A percentile compares a stretch with the other conserved stretches of the same genome.
These are phyloP conservation scores for Beauveria sp. DNA, from an alignment of 2,329 filamentous ascomycete genomes.

Conservation along the genomic window DNA sequence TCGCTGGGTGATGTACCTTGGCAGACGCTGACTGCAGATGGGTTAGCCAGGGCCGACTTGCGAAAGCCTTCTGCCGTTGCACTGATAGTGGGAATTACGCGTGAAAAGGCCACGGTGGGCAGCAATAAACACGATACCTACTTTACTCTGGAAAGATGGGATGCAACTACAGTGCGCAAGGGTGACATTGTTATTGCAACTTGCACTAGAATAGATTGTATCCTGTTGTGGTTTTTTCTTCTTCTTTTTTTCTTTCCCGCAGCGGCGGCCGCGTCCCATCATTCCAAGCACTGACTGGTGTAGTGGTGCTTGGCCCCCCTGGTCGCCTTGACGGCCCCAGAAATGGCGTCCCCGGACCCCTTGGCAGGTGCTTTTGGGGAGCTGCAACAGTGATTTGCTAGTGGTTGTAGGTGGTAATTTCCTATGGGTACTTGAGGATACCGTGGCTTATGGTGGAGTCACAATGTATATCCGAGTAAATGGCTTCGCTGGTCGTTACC, in stretches of 20 bases:
- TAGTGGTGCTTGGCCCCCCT: neutral
- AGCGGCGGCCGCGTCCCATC: neutral
- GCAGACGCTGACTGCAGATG: neutral
- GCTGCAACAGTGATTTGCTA: neutral
- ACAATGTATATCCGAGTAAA: too few species aligned
- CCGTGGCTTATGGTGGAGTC: too few species aligned
- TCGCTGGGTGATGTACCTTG: neutral
- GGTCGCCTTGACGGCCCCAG: neutral
- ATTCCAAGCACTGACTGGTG: neutral
- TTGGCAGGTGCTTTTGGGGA: neutral
- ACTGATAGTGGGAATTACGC: neutral
- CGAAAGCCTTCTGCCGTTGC: neutral
- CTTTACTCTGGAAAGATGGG: neutral
- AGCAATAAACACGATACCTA: neutral
- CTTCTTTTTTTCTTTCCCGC: neutral
- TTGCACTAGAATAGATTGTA: neutral
- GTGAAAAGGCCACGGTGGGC: neutral
- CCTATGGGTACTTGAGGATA: too few species aligned
- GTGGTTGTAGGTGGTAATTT: neutral
- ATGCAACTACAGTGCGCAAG: neutral
- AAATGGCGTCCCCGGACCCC: neutral
- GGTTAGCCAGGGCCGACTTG: neutral
- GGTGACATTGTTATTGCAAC: neutral
- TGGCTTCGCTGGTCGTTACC: too few species aligned
- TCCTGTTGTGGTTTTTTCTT: neutral